phyloP scores from a whole-genome alignment of 2,329 filamentous ascomycete genomes.

The Fusarium sacchari region DNA sequence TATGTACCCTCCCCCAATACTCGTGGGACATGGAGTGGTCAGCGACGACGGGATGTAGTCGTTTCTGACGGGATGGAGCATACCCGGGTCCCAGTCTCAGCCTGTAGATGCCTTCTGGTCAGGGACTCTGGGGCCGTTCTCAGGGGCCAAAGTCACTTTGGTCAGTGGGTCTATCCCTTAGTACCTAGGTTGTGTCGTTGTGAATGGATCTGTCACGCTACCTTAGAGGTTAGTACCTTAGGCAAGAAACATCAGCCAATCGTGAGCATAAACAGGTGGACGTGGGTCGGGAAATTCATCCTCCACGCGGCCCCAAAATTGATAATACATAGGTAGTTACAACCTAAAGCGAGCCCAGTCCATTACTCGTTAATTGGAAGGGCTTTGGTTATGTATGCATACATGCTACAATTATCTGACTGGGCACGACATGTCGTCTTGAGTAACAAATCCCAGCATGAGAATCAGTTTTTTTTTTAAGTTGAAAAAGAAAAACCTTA shows the following conservation, averaged over 20 bases:
- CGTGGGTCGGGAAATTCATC: constrained; percentile 9
- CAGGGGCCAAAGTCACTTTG: constrained; percentile 15
- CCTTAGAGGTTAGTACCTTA: no score
- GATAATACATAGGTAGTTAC: not conserved
- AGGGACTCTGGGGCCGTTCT: constrained; percentile 23
- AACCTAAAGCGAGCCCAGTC: not conserved
- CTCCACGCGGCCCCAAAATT: constrained; percentile 23
- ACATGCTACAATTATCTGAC: not conserved
- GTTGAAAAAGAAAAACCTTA: not conserved
- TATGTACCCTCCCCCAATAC: not conserved
- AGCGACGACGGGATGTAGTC: not conserved
- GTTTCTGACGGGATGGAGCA: not conserved
- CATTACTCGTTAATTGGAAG: not conserved
- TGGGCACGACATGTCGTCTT: not conserved
- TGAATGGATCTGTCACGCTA: no score
- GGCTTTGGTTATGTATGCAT: not conserved
- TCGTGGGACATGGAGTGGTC: not conserved
- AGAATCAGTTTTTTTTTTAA: not conserved
- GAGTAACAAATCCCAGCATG: not conserved
- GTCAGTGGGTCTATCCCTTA: constrained; percentile 10
- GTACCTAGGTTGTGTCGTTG: no score
- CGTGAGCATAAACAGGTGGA: not conserved
- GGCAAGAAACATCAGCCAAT: constrained; percentile 16
- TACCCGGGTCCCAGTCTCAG: not conserved
- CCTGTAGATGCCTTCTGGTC: constrained; percentile 24